Base-by-base conservation (phyloP, 768 basidiomycete genomes). In the Pulveroboletus sp. region DNA sequence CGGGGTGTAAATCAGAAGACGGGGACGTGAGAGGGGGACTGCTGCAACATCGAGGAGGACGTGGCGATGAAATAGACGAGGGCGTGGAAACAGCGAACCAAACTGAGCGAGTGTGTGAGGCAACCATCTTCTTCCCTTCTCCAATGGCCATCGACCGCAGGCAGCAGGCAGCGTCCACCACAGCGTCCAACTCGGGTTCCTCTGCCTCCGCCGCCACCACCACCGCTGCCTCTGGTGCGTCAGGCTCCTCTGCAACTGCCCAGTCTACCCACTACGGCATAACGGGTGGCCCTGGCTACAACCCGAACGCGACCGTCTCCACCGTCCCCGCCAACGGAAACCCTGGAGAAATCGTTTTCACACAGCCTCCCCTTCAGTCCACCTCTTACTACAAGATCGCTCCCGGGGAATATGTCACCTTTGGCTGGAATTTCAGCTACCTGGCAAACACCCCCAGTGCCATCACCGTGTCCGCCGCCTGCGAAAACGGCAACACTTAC, bases 371-470 rank as follows among this genome's bases (percentile, higher is more conserved):
- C 2, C 69, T 74, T 44, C 79, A 79, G 5, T 75, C 76, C 20
- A 74, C 78, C 2, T 82, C 83, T 7, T 86, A 73, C 67, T 86
- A 80, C 71, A 86, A 86, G 71, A 80, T 86, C 49, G 82, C 81
- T 0, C 56, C 63, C 0, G 67, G 72, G 6, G 73, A 80, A 58
- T 72, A 64, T 50, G 74, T 86, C 57, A 86, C 82, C 24, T 82
- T 86, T 64, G 86, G 78, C n/a, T 87, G 85, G 86, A 86, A 84
- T 62, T 76, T 82, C 57, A 82, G 79, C n/a, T 69, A 74, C 55
- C 65, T 86, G 13, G 72, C 74, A 50, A 66, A 72, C 49, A 71
- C 71, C 0, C 86, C 86, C 3, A 68, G 71, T 11, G 60, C 70
- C 47, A 69, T 87, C 48, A 87, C 85, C 13, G 70, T 87, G 41